These are phyloP conservation scores for Chalciporus pseudorubinellus DNA, from an alignment of 768 basidiomycete genomes.

Conservation along the genomic window DNA sequence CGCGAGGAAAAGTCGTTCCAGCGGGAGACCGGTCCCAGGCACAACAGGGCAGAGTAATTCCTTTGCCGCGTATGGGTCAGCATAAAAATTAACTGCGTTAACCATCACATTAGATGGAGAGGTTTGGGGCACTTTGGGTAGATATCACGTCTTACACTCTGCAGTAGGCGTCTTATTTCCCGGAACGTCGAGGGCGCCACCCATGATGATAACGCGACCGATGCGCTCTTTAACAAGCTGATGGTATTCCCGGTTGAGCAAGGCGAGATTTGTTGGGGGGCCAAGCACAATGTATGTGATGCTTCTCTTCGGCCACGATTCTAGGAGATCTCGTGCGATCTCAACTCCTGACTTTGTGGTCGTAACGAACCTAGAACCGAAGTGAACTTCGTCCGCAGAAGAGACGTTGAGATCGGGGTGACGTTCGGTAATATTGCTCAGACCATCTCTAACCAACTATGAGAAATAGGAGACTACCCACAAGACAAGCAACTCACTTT, in stretches of 20 bases:
- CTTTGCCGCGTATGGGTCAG: conserved; percentile 82
- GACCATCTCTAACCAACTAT: conserved; percentile 55
- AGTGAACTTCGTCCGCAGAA: conserved; percentile 8
- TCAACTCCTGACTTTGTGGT: conserved; percentile 49
- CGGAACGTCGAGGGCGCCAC: conserved; percentile 89
- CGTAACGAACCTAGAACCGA: conserved; percentile 46
- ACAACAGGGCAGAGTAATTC: conserved; percentile 52
- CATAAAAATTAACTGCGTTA: conserved; percentile 73
- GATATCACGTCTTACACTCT: conserved; percentile 60
- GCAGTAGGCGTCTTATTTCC: conserved; percentile 81
- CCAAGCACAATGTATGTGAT: conserved; percentile 75
- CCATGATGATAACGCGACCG: conserved; percentile 85
- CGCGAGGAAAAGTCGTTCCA: conserved; percentile 64
- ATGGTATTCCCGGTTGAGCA: conserved; percentile 55
- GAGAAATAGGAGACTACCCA: conserved; percentile 1
- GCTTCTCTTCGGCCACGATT: conserved; percentile 45
- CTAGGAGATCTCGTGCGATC: conserved; percentile 55
- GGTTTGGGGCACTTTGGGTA: neutral
- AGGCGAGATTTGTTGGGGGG: conserved; percentile 78
- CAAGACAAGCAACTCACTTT: conserved; percentile 40
- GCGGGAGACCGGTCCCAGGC: conserved; percentile 47
- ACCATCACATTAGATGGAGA: neutral
- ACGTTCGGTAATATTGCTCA: conserved; percentile 55
- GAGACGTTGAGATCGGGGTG: conserved; percentile 61
- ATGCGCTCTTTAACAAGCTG: conserved; percentile 53